phyloP scores from a whole-genome alignment of 306 rosid species.

The Sindora glabra region DNA sequence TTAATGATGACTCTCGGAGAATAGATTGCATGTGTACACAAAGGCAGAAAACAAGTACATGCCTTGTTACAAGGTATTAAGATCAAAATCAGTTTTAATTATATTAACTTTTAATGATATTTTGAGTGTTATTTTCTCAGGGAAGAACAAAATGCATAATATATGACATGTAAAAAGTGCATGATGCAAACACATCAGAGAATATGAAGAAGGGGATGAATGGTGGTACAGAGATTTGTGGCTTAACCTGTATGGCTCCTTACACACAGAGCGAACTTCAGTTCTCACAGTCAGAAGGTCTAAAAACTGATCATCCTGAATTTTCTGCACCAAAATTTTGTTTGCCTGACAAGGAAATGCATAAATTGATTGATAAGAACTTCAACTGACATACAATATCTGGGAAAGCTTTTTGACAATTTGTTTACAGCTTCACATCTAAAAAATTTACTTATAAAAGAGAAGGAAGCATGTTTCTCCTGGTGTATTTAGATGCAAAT shows the following conservation, averaged over 20 bases:
- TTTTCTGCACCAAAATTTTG: slow-evolving; percentile 70
- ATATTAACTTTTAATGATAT: too few species aligned
- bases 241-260: slow-evolving; percentile 92
- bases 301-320: slow-evolving; percentile 89
- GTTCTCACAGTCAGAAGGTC: slow-evolving; percentile 74
- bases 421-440: background rate
- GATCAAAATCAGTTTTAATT: too few species aligned
- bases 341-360: slow-evolving; percentile 59
- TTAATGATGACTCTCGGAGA: too few species aligned
- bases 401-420: background rate
- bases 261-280: slow-evolving; percentile 74
- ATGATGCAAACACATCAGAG: slow-evolving; percentile 10
- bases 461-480: slow-evolving; percentile 4
- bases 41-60: background rate
- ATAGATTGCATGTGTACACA: background rate
- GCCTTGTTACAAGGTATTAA: too few species aligned
- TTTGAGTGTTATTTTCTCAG: too few species aligned
- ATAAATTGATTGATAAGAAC: slow-evolving; percentile 20
- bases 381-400: slow-evolving; percentile 2
- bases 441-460: background rate
- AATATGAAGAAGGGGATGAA: slow-evolving; percentile 5
- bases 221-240: slow-evolving; percentile 8
- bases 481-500: slow-evolving; percentile 2
- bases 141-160: too few species aligned
- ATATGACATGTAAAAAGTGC: slow-evolving; percentile 3